These are phyloP conservation scores for Elsinoe batatas DNA, from an alignment of 2,329 filamentous ascomycete genomes.

Conservation along the genomic window DNA sequence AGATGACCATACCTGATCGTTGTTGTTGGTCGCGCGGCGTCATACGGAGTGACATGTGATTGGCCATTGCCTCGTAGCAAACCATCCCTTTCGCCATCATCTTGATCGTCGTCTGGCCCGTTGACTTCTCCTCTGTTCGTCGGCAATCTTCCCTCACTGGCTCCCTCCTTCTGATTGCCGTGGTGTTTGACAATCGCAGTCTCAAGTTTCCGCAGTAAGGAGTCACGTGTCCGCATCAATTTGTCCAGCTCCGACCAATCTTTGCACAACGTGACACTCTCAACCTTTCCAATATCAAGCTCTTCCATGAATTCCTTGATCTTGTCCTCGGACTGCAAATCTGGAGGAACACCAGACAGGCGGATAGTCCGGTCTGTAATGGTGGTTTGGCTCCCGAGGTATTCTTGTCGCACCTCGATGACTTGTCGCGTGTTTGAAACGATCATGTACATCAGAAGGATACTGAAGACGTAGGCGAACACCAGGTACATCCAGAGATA, in stretches of 20 bases:
- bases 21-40: constrained; percentile 51
- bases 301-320: constrained; percentile 83
- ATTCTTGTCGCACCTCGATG: constrained; percentile 77
- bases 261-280: constrained; percentile 74
- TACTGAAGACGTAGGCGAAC: constrained; percentile 91
- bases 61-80: constrained; percentile 44
- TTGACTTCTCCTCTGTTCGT: background rate
- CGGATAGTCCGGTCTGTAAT: constrained; percentile 90
- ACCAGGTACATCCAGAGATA: constrained; percentile 88
- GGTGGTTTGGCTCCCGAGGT: constrained; percentile 88
- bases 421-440: constrained; percentile 74
- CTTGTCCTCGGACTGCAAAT: constrained; percentile 68
- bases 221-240: constrained; percentile 57
- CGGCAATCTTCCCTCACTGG: background rate
- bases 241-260: constrained; percentile 77
- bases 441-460: constrained; percentile 70
- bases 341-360: constrained; percentile 73
- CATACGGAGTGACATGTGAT: constrained; percentile 34
- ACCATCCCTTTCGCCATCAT: constrained; percentile 47
- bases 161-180: constrained; percentile 21
- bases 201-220: constrained; percentile 63
- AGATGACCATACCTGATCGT: constrained; percentile 72
- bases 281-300: constrained; percentile 79
- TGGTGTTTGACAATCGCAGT: constrained; percentile 52
- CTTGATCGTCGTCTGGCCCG: constrained; percentile 21